A percentile compares a stretch with the other conserved stretches of the same genome.
These are phyloP conservation scores for Letharia lupina DNA, from an alignment of 495 filamentous ascomycete species.

Conservation along the genomic window DNA sequence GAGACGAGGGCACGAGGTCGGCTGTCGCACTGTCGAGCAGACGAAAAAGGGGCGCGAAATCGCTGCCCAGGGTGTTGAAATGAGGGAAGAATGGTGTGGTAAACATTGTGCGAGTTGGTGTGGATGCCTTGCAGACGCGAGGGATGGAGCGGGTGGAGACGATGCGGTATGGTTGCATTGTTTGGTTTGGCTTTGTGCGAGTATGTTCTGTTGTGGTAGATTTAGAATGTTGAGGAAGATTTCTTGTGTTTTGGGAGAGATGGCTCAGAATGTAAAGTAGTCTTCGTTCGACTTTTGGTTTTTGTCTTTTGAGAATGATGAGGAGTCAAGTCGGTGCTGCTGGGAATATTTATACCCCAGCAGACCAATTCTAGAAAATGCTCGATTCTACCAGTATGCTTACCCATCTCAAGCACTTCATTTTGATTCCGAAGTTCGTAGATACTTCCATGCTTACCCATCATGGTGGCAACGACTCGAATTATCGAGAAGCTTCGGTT, in stretches of 20 bases:
- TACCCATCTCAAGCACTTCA: conserved; percentile 2
- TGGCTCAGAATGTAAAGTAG: not conserved
- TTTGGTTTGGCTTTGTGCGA: not conserved
- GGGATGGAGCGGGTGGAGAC: conserved; percentile 16
- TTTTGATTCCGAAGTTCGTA: not conserved
- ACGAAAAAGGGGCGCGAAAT: conserved; percentile 19
- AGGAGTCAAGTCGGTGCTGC: not conserved
- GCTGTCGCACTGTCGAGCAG: conserved; percentile 20
- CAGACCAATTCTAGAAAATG: conserved; percentile 15
- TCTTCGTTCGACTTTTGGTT: not conserved
- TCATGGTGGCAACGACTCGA: conserved; percentile 18
- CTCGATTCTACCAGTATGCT: conserved; percentile 14
- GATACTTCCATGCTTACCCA: conserved; percentile 1
- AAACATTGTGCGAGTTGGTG: conserved; percentile 16
- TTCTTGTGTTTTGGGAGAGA: not conserved
- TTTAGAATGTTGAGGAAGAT: not conserved
- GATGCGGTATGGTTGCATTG: conserved; percentile 19
- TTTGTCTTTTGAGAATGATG: conserved; percentile 11
- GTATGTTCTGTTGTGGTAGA: not conserved
- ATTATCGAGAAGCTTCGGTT: conserved; percentile 17
- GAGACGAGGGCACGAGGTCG: conserved; percentile 15
- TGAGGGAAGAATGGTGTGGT: conserved; percentile 22
- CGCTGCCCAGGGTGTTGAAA: conserved; percentile 1
- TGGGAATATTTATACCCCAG: conserved; percentile 15
- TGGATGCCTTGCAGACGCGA: conserved; percentile 15